Percentiles rank a stretch among this genome's conserved stretches.
Conservation (phyloP, 179 eudicot species). For the Beta macrorhiza region DNA sequence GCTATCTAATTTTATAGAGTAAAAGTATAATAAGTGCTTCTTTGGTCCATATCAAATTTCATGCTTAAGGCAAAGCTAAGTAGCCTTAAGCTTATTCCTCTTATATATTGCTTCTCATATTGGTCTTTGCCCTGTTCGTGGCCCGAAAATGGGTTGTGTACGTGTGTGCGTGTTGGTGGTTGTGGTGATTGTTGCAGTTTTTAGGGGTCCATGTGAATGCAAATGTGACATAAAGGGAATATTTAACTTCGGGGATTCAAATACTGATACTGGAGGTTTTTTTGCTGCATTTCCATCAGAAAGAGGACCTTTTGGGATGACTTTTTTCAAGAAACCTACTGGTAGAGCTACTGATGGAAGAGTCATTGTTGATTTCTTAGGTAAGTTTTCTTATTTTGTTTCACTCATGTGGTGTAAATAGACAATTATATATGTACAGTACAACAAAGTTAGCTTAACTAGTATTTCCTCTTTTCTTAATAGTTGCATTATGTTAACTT, state of each 20-base stretch:
- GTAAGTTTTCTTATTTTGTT: constrained; percentile 29
- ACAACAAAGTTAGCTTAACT: no score
- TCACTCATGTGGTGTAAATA: background rate
- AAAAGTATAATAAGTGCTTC: background rate
- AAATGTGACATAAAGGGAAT: constrained; percentile 73
- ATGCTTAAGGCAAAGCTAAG: background rate
- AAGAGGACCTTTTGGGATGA: constrained; percentile 66
- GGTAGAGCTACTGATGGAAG: constrained; percentile 85
- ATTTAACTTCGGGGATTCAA: constrained; percentile 88
- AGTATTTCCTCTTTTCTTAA: no score
- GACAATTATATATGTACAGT: no score
- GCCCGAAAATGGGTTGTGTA: constrained; percentile 18
- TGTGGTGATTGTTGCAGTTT: constrained; percentile 1
- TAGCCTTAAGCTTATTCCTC: background rate
- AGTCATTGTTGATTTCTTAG: constrained; percentile 71
- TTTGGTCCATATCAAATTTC: constrained; percentile 13
- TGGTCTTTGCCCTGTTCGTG: background rate
- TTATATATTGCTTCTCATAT: background rate
- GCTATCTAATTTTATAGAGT: no score
- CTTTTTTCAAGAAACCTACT: constrained; percentile 60
- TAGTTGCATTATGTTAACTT: no score
- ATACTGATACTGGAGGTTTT: constrained; percentile 89
- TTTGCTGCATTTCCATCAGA: constrained; percentile 73
- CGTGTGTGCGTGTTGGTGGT: constrained; percentile 21
- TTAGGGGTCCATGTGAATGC: constrained; percentile 23